These are phyloP conservation scores for Fonsecaea erecta DNA, from an alignment of 2,329 filamentous ascomycete species.

Conservation along the genomic window DNA sequence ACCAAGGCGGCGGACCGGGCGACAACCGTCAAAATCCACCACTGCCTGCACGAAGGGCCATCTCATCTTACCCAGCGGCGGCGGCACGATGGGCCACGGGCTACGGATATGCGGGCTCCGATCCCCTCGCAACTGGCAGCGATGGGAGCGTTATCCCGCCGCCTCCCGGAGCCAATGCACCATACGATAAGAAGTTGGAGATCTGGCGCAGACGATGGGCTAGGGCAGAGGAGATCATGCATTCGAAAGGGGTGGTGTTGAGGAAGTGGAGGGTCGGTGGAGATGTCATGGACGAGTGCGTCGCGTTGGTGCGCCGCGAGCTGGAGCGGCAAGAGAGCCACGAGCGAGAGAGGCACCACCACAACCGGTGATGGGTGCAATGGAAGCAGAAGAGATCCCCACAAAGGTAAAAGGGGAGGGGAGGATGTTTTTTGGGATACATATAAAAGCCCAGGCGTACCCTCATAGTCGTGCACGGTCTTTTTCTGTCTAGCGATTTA, in stretches of 20 bases:
- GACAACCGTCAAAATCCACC: conserved; percentile 37
- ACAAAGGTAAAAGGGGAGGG: too few species aligned
- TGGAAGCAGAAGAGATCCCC: too few species aligned
- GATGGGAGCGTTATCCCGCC: neutral
- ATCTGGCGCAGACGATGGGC: conserved; percentile 56
- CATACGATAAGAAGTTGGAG: conserved; percentile 54
- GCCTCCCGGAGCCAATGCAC: neutral
- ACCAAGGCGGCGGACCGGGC: conserved; percentile 39
- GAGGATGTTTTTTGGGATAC: too few species aligned
- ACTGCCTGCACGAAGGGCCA: conserved; percentile 39
- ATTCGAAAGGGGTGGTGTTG: conserved; percentile 49
- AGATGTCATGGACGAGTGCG: conserved; percentile 52
- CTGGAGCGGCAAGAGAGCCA: conserved; percentile 26
- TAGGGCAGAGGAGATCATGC: conserved; percentile 50
- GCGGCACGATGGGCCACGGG: conserved; percentile 42
- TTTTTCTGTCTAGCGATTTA: neutral
- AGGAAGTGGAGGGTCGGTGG: conserved; percentile 53
- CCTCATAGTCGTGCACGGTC: neutral
- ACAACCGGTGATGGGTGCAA: neutral
- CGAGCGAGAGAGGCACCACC: conserved; percentile 1
- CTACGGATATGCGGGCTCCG: conserved; percentile 30
- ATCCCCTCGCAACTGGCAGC: conserved; percentile 11
- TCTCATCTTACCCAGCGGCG: conserved; percentile 40
- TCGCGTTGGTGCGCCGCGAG: conserved; percentile 50
- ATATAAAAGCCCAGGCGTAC: neutral